Evolutionary conservation across 2,329 filamentous ascomycete genomes (phyloP).

Genomic region (Colletotrichum tropicale): DNA sequence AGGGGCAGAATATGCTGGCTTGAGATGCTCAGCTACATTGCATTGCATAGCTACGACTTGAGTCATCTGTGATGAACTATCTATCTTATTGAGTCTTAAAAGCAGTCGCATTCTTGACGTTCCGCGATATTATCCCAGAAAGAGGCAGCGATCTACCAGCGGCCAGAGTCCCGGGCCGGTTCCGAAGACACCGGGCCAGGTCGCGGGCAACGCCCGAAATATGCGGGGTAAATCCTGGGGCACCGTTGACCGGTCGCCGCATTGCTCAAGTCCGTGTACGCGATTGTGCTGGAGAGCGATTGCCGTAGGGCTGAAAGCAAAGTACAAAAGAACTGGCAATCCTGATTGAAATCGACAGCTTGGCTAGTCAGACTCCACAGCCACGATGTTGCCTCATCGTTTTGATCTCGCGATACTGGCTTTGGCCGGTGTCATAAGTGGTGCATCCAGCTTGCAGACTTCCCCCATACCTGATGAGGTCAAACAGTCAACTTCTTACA

Average conservation of each 20-base stretch:
- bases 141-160: background rate
- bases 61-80: background rate
- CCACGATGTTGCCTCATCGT: background rate
- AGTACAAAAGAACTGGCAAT: background rate
- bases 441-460: background rate
- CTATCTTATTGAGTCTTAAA: background rate
- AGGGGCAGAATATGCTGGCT: background rate
- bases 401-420: background rate
- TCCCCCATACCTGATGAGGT: background rate
- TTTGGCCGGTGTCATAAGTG: background rate
- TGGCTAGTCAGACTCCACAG: background rate
- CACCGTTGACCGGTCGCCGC: background rate
- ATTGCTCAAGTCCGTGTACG: background rate
- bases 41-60: background rate
- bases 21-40: background rate
- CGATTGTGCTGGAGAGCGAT: background rate
- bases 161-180: background rate
- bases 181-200: background rate
- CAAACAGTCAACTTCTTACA: background rate
- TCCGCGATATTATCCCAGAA: background rate
- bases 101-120: background rate
- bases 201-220: background rate
- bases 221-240: background rate
- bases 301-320: fast-evolving
- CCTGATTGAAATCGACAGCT: background rate